Percentiles rank a stretch among this genome's conserved stretches.
Evolutionary conservation across 805 yeast genomes (phyloP).

Genomic region (Ogataea wickerhamii): DNA sequence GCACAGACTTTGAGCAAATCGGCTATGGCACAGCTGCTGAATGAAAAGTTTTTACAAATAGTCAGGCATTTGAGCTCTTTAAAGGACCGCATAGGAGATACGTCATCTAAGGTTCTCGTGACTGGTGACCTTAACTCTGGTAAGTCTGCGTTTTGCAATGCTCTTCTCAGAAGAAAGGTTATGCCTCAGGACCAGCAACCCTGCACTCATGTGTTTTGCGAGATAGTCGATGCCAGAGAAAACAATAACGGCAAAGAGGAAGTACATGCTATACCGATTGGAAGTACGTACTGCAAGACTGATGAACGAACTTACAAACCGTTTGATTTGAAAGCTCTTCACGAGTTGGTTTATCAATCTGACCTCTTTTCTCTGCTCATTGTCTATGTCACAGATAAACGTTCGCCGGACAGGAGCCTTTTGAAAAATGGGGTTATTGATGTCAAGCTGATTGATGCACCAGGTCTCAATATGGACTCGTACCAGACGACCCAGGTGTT

Average conservation of each 20-base stretch:
- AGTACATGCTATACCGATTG: constrained; percentile 83
- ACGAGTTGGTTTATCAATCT: constrained; percentile 67
- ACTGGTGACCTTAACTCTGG: constrained; percentile 98
- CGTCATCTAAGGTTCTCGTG: constrained; percentile 87
- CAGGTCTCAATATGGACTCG: constrained; percentile 91
- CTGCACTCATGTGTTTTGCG: constrained; percentile 94
- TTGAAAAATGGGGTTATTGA: constrained; percentile 89
- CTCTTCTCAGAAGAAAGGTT: constrained; percentile 69
- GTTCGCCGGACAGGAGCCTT: constrained; percentile 65
- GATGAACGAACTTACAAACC: constrained; percentile 66
- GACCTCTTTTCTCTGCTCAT: constrained; percentile 71
- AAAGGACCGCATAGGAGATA: constrained; percentile 82
- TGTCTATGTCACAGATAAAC: constrained; percentile 75
- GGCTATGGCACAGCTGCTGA: constrained; percentile 66
- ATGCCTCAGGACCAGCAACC: constrained; percentile 98
- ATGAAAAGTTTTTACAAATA: constrained; percentile 62
- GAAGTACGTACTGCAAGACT: constrained; percentile 43
- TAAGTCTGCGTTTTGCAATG: constrained; percentile 92
- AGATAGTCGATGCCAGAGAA: constrained; percentile 78
- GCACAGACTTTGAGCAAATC: constrained; percentile 60
- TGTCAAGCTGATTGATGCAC: constrained; percentile 91
- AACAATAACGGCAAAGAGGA: constrained; percentile 71
- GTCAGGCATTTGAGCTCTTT: constrained; percentile 66
- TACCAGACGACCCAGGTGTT: constrained; percentile 93
- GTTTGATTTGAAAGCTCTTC: constrained; percentile 52